Conservation (phyloP, 2,329 filamentous ascomycete species). For the Pestalotiopsis sp. region DNA sequence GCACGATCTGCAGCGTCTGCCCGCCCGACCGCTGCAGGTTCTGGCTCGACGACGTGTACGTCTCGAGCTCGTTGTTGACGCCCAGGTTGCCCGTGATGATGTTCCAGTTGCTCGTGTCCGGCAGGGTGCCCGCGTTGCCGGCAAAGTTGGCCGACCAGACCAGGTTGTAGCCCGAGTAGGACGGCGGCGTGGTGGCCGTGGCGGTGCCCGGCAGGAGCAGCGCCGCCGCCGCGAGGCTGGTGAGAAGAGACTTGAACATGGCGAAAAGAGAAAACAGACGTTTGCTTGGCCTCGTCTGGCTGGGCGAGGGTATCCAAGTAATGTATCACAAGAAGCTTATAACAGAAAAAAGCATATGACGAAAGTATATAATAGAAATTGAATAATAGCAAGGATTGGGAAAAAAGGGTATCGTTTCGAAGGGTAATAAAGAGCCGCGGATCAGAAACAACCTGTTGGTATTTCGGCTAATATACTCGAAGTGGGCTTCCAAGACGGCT, state of each 20-base stretch:
- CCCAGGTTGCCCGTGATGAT: constrained; percentile 16
- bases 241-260: constrained; percentile 5
- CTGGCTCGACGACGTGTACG: constrained; percentile 14
- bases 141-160: constrained; percentile 8
- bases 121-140: constrained; percentile 6
- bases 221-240: constrained; percentile 1
- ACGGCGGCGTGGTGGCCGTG: constrained; percentile 11
- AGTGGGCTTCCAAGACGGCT: not conserved
- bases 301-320: too few relatives aligned
- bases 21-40: constrained; percentile 18
- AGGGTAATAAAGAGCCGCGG: not conserved
- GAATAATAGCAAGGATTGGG: constrained; percentile 3
- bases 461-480: constrained; percentile 4
- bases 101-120: constrained; percentile 12
- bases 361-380: not conserved
- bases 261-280: not conserved
- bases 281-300: too few relatives aligned
- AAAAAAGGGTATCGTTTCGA: not conserved
- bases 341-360: too few relatives aligned
- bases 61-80: constrained; percentile 18
- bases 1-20: constrained; percentile 18
- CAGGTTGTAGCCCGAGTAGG: constrained; percentile 10
- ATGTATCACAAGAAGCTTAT: too few relatives aligned
- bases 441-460: not conserved
- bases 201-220: not conserved